phyloP scores from a whole-genome alignment of 257 asterid genomes.

The Fraxinus anomala region DNA sequence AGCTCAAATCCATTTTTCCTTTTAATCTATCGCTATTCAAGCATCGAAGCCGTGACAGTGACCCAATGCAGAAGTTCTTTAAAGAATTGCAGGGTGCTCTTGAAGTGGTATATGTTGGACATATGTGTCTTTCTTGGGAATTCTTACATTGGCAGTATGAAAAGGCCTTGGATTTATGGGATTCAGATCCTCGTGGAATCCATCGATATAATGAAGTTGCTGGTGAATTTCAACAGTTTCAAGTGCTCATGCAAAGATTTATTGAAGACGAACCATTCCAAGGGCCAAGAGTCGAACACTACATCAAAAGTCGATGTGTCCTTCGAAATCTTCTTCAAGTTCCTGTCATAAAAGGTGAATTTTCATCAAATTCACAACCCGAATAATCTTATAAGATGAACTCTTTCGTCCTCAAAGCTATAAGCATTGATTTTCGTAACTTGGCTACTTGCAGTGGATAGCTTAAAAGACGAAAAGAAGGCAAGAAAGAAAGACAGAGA shows the following conservation, averaged over 20 bases:
- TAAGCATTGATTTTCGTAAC: neutral
- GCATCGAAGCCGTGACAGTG: conserved; percentile 59
- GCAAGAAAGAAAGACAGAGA: conserved; percentile 38
- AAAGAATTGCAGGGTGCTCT: conserved; percentile 77
- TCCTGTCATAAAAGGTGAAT: conserved; percentile 73
- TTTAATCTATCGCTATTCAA: conserved; percentile 59
- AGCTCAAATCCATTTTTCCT: conserved; percentile 59
- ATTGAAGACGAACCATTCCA: conserved; percentile 83
- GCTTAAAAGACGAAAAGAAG: conserved; percentile 47
- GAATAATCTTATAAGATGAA: neutral
- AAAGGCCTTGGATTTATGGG: conserved; percentile 73
- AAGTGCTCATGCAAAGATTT: conserved; percentile 83
- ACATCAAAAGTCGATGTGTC: conserved; percentile 64
- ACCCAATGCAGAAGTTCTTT: conserved; percentile 76
- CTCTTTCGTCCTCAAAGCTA: neutral
- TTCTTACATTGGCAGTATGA: conserved; percentile 83
- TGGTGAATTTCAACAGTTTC: conserved; percentile 90
- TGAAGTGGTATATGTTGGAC: conserved; percentile 86
- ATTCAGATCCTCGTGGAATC: conserved; percentile 57
- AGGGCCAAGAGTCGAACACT: conserved; percentile 65
- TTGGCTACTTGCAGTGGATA: conserved; percentile 57
- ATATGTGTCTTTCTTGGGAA: conserved; percentile 96
- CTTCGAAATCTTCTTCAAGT: conserved; percentile 83
- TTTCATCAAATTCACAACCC: neutral
- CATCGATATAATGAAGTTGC: conserved; percentile 80